Conservation (phyloP, 306 rosid genomes). For the Parietaria judaica region DNA sequence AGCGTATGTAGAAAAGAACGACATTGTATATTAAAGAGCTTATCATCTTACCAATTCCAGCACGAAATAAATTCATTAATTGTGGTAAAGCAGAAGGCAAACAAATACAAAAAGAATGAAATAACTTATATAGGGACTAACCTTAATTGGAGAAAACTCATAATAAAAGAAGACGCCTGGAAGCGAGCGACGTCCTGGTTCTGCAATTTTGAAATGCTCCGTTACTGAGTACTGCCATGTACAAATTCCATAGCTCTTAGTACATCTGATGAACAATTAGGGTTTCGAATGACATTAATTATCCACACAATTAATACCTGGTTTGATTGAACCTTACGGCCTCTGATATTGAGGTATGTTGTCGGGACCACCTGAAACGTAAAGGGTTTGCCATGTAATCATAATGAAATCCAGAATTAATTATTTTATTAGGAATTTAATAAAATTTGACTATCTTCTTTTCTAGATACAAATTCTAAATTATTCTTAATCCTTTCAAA, state of each 20-base stretch:
- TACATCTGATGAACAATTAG: slow-evolving; percentile 11
- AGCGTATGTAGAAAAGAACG: no score
- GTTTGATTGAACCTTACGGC: slow-evolving; percentile 59
- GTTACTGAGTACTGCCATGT: slow-evolving; percentile 80
- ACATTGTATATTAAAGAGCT: no score
- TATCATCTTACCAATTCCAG: no score
- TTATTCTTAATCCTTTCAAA: no score
- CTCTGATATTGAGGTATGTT: slow-evolving; percentile 51
- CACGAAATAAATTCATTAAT: no score
- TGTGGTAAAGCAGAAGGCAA: background rate
- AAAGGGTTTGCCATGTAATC: slow-evolving; percentile 9
- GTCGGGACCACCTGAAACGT: slow-evolving; percentile 80
- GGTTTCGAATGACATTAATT: slow-evolving; percentile 9
- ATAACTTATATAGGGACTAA: slow-evolving; percentile 13
- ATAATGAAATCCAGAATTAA: background rate
- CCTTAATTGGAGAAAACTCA: slow-evolving; percentile 89
- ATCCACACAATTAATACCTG: slow-evolving; percentile 50
- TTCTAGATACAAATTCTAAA: no score
- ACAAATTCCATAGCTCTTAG: slow-evolving; percentile 20
- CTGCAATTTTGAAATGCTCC: slow-evolving; percentile 77
- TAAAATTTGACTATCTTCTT: no score
- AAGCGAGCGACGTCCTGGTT: slow-evolving; percentile 32
- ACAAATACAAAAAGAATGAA: background rate
- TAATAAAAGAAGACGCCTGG: slow-evolving; percentile 81
- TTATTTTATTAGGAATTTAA: no score